These are phyloP conservation scores for Meredithiella fracta DNA, from an alignment of 2,329 filamentous ascomycete genomes.

Conservation along the genomic window DNA sequence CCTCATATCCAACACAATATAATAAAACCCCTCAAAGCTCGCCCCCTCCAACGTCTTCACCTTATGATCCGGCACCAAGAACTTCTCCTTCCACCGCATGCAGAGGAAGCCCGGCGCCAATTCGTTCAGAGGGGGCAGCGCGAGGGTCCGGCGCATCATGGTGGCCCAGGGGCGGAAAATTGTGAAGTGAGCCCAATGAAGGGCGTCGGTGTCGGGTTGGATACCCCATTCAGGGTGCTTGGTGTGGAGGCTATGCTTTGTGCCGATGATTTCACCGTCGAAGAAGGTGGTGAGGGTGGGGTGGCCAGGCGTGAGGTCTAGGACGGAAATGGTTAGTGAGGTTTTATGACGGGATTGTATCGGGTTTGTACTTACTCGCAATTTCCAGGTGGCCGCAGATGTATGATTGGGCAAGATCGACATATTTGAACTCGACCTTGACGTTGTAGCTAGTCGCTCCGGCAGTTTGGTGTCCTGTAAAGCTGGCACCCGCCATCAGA, in stretches of 20 bases:
- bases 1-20: conserved; percentile 94
- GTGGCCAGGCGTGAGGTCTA: conserved; percentile 86
- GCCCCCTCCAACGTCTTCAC: conserved; percentile 83
- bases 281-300: conserved; percentile 97
- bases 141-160: conserved; percentile 35
- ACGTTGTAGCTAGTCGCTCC: conserved; percentile 89
- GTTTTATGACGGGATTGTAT: conserved; percentile 6
- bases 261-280: conserved; percentile 92
- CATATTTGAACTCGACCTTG: conserved; percentile 90
- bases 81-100: conserved; percentile 99
- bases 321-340: conserved; percentile 14
- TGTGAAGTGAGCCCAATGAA: conserved; percentile 82
- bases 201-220: conserved; percentile 75
- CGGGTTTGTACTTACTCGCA: conserved; percentile 49
- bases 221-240: conserved; percentile 83
- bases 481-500: conserved; percentile 72
- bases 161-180: conserved; percentile 64
- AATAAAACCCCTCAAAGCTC: conserved; percentile 97
- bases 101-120: conserved; percentile 78
- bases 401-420: conserved; percentile 86
- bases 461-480: conserved; percentile 80
- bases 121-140: conserved; percentile 47
- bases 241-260: conserved; percentile 86
- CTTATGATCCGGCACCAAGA: conserved; percentile 85
- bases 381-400: conserved; percentile 91